phyloP scores from a whole-genome alignment of 1,284 basidiomycete species.

The Ceratobasidium sp. region DNA sequence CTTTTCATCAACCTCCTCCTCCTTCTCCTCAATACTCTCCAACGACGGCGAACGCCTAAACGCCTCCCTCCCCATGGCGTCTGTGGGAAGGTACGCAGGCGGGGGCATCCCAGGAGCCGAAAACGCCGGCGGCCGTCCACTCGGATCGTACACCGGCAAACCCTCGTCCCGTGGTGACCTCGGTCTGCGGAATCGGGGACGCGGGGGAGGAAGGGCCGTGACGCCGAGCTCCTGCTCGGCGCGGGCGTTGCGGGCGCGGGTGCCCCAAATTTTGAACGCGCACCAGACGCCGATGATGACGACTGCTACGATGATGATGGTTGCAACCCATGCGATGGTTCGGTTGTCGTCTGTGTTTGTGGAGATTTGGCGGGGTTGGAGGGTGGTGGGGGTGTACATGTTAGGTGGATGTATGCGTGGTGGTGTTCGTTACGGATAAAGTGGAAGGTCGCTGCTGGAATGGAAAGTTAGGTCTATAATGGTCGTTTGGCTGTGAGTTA shows the following conservation, averaged over 20 bases:
- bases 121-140: conserved; percentile 12
- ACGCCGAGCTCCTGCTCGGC: conserved; percentile 26
- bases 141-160: conserved; percentile 14
- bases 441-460: not conserved
- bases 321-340: conserved; percentile 21
- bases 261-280: conserved; percentile 24
- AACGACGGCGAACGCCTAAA: conserved; percentile 2
- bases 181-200: not conserved
- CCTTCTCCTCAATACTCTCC: conserved; percentile 34
- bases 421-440: not conserved
- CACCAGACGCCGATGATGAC: conserved; percentile 28
- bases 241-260: conserved; percentile 10
- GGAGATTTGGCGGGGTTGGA: not conserved
- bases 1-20: conserved; percentile 36
- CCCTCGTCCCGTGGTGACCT: conserved; percentile 4
- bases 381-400: conserved; percentile 1
- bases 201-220: conserved; percentile 6
- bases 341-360: not conserved
- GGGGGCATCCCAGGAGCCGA: conserved; percentile 22
- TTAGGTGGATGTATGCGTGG: not conserved
- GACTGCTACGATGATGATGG: conserved; percentile 12
- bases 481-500: not conserved
- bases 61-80: not conserved
- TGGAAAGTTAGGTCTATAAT: not conserved
- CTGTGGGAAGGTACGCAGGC: conserved; percentile 16